Evolutionary conservation across 371 early-diverging fungal genomes (phyloP).

Genomic region (Actinomortierella ambigua): DNA sequence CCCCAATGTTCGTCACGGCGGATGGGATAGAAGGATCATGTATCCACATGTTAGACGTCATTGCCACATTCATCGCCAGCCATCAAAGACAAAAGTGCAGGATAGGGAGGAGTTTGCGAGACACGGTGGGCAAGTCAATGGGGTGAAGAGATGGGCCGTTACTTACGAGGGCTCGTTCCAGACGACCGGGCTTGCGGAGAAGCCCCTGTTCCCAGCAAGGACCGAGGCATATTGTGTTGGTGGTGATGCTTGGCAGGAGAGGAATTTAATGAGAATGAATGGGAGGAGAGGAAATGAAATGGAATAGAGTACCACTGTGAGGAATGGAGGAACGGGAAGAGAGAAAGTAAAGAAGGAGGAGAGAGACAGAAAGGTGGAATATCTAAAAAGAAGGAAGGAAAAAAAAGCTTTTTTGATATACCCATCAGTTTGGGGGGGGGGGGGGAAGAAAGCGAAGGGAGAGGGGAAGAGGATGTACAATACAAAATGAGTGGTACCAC

Average conservation of each 20-base stretch:
- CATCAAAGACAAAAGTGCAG: not conserved
- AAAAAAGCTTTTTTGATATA: not conserved
- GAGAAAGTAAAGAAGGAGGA: not conserved
- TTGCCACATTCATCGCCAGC: not conserved
- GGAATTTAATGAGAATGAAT: not conserved
- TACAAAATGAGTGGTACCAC: no score
- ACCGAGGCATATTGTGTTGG: no score
- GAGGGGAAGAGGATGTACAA: no score
- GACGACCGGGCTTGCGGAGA: constrained; percentile 22
- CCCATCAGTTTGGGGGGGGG: no score
- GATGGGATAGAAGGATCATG: no score
- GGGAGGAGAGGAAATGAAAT: not conserved
- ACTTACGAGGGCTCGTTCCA: constrained; percentile 27
- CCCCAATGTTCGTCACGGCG: no score
- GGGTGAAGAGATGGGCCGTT: not conserved
- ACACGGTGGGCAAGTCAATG: not conserved
- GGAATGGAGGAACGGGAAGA: not conserved
- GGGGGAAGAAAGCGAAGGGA: no score
- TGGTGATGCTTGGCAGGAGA: constrained; percentile 20
- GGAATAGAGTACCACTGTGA: not conserved
- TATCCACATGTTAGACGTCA: not conserved
- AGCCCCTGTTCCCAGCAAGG: no score
- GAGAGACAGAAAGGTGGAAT: not conserved
- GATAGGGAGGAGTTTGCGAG: not conserved
- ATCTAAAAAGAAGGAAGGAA: not conserved